A percentile compares a stretch with the other conserved stretches of the same genome.
Evolutionary conservation across 306 rosid genomes (phyloP).

Genomic region (Cicer pinnatifidum): DNA sequence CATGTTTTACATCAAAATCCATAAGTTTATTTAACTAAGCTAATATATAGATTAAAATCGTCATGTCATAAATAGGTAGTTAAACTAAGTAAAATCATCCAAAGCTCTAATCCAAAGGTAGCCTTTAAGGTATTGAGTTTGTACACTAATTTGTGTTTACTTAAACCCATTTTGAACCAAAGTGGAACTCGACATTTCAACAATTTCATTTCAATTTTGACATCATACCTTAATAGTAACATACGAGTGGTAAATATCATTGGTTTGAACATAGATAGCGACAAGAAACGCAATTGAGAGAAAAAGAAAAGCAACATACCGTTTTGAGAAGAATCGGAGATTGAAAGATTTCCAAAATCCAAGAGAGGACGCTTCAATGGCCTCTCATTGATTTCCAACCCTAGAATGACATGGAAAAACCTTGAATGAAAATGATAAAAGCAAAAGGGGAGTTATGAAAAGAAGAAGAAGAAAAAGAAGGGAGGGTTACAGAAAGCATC

Average conservation of each 20-base stretch:
- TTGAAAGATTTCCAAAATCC: slow-evolving; percentile 72
- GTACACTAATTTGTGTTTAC: too few relatives aligned
- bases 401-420: slow-evolving; percentile 45
- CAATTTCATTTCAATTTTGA: not conserved
- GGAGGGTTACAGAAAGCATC: slow-evolving; percentile 75
- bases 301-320: slow-evolving; percentile 50
- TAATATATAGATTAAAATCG: not conserved
- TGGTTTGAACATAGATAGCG: too few relatives aligned
- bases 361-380: slow-evolving; percentile 77
- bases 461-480: not conserved
- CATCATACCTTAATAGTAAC: not conserved
- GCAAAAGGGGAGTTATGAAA: too few relatives aligned
- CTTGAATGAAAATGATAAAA: not conserved
- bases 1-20: not conserved
- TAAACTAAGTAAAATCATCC: not conserved
- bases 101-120: not conserved
- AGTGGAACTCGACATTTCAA: not conserved
- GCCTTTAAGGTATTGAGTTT: not conserved
- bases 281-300: slow-evolving; percentile 1
- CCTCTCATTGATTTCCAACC: slow-evolving; percentile 89
- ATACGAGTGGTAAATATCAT: not conserved
- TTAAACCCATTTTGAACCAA: too few relatives aligned
- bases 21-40: slow-evolving; percentile 1
- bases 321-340: slow-evolving; percentile 56
- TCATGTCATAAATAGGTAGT: slow-evolving; percentile 1